A percentile compares a stretch with the other conserved stretches of the same genome.
These are phyloP conservation scores for Auricularia cornea DNA, from an alignment of 768 basidiomycete genomes.

Conservation along the genomic window DNA sequence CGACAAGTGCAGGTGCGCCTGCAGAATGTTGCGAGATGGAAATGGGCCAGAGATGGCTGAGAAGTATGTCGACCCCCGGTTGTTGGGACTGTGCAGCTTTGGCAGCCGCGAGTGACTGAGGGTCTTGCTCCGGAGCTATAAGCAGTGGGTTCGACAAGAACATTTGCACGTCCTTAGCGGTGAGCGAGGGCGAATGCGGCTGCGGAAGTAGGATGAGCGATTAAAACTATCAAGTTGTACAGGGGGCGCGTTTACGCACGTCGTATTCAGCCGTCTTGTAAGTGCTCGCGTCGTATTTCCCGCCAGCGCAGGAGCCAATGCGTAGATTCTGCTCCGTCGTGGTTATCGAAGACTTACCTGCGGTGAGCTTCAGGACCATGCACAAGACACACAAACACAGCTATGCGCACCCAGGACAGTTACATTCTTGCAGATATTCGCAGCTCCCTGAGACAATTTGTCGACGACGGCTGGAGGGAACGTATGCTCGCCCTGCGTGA, in stretches of 20 bases:
- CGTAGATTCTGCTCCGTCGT: constrained; percentile 72
- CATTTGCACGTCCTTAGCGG: constrained; percentile 58
- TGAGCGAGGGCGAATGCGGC: constrained; percentile 74
- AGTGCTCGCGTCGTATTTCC: constrained; percentile 56
- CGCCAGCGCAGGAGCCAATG: constrained; percentile 74
- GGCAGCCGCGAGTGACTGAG: constrained; percentile 60
- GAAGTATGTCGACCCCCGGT: constrained; percentile 68
- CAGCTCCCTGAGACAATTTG: constrained; percentile 65
- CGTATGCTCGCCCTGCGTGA: constrained; percentile 78
- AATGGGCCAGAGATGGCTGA: constrained; percentile 73
- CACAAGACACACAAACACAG: constrained; percentile 4
- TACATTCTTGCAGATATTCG: constrained; percentile 74
- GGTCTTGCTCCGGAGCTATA: constrained; percentile 35
- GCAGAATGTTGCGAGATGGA: constrained; percentile 54
- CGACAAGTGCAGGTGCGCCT: constrained; percentile 31
- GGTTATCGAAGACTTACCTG: constrained; percentile 76
- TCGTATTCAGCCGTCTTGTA: constrained; percentile 55
- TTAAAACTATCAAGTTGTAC: not conserved
- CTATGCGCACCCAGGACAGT: constrained; percentile 77
- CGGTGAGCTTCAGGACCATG: not conserved
- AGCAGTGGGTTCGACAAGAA: constrained; percentile 57
- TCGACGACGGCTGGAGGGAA: constrained; percentile 67
- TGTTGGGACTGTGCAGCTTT: constrained; percentile 52
- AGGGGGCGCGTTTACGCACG: constrained; percentile 33
- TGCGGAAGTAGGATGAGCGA: constrained; percentile 19